phyloP scores from a whole-genome alignment of 2,329 filamentous ascomycete genomes.

The Epichloe baconii region DNA sequence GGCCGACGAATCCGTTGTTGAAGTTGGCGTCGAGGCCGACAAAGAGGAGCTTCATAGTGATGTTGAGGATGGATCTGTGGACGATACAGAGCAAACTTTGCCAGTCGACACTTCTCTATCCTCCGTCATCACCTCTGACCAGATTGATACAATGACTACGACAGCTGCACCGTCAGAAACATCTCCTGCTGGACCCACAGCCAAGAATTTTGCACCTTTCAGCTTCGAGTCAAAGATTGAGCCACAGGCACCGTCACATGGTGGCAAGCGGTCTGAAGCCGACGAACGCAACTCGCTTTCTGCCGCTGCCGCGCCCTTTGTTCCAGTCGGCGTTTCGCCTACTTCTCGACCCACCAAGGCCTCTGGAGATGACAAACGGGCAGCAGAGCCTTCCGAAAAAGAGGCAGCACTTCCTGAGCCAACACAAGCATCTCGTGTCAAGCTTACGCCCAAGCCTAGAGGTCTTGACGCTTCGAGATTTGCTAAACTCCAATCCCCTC shows the following conservation, averaged over 20 bases:
- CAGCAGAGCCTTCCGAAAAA: neutral
- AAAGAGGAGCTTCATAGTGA: neutral
- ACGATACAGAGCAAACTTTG: conserved; percentile 27
- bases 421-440: conserved; percentile 15
- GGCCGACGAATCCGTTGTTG: neutral
- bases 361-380: neutral
- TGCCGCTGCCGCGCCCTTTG: conserved; percentile 58
- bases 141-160: conserved; percentile 38
- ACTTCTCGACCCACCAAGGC: conserved; percentile 8
- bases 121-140: conserved; percentile 39
- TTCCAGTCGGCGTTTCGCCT: conserved; percentile 27
- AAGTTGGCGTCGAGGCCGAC: neutral
- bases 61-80: conserved; percentile 13
- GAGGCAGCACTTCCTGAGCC: conserved; percentile 3
- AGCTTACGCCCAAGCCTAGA: conserved; percentile 23
- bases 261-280: conserved; percentile 27
- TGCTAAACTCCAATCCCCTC: conserved; percentile 25
- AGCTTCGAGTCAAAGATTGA: conserved; percentile 42
- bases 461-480: conserved; percentile 32
- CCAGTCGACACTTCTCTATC: conserved; percentile 39
- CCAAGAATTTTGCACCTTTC: conserved; percentile 39
- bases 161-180: conserved; percentile 39
- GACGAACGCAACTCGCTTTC: conserved; percentile 41
- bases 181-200: conserved; percentile 34
- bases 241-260: conserved; percentile 36